Conservation (phyloP, 768 basidiomycete species). For the Artomyces pyxidatus region DNA sequence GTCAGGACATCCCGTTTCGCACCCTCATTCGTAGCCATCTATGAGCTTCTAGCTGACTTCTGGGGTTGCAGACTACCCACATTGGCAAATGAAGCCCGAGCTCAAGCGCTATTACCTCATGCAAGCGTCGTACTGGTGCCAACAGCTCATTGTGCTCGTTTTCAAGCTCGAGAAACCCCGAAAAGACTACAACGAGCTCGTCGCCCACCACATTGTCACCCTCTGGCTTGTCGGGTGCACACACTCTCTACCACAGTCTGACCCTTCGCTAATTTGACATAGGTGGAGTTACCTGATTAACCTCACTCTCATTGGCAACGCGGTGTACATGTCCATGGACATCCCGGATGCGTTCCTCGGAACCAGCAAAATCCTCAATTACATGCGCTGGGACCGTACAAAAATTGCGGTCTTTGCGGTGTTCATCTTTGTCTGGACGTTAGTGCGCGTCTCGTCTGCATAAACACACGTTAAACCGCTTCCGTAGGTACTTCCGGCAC, state of each 20-base stretch:
- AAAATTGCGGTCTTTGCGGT: constrained; percentile 55
- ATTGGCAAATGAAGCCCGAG: constrained; percentile 78
- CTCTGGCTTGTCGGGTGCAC: constrained; percentile 87
- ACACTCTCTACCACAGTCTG: neutral
- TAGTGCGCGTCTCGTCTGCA: constrained; percentile 28
- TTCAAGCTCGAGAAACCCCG: constrained; percentile 90
- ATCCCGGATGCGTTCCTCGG: constrained; percentile 85
- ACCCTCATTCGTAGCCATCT: too few species aligned
- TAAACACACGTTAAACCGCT: too few species aligned
- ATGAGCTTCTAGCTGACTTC: neutral
- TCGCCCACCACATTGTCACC: constrained; percentile 88
- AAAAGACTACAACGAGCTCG: constrained; percentile 82
- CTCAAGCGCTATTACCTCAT: constrained; percentile 92
- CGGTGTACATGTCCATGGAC: constrained; percentile 96
- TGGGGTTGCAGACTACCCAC: constrained; percentile 61
- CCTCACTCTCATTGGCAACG: constrained; percentile 81
- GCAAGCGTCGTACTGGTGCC: constrained; percentile 91
- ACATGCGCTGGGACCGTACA: constrained; percentile 58
- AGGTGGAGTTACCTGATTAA: constrained; percentile 84
- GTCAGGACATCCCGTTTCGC: too few species aligned
- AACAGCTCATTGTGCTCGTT: constrained; percentile 81
- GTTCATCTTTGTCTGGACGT: constrained; percentile 80
- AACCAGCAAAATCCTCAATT: constrained; percentile 84
- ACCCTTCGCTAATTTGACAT: constrained; percentile 1
- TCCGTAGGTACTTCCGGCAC: constrained; percentile 81